These are phyloP conservation scores for Solanum lycopersicoides DNA, from an alignment of 257 asterid species.

Conservation along the genomic window DNA sequence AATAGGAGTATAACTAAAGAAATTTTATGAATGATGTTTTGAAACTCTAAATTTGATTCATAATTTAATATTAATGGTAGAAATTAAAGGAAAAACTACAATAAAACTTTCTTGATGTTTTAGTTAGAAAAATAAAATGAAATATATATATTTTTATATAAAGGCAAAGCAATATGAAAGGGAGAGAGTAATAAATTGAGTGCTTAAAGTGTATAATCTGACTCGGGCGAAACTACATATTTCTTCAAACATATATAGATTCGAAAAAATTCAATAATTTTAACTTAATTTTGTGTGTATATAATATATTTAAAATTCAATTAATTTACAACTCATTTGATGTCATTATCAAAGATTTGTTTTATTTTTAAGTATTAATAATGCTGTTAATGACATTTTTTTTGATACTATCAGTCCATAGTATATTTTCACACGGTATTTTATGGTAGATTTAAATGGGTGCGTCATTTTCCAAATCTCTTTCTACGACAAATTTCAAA, in stretches of 20 bases:
- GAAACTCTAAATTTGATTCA: background rate
- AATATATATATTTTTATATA: too few relatives aligned
- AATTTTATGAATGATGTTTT: background rate
- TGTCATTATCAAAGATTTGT: background rate
- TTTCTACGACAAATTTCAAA: constrained; percentile 1
- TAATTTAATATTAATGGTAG: background rate
- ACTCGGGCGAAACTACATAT: too few relatives aligned
- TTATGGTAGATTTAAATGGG: background rate
- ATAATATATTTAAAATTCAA: background rate
- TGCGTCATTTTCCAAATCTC: background rate
- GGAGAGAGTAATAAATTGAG: background rate
- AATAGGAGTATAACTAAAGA: background rate
- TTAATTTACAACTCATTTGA: background rate
- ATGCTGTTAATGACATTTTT: background rate
- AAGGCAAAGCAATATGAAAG: background rate
- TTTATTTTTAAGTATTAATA: background rate
- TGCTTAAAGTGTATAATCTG: background rate
- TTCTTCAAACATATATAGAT: too few relatives aligned
- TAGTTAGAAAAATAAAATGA: background rate
- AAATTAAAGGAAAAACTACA: background rate
- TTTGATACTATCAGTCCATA: background rate
- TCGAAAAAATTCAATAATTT: too few relatives aligned
- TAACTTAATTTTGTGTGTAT: background rate
- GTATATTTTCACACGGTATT: background rate
- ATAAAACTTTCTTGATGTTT: too few relatives aligned